Evolutionary conservation across 148 eudicot genomes (phyloP).

Genomic region (Polygonum maritimum): DNA sequence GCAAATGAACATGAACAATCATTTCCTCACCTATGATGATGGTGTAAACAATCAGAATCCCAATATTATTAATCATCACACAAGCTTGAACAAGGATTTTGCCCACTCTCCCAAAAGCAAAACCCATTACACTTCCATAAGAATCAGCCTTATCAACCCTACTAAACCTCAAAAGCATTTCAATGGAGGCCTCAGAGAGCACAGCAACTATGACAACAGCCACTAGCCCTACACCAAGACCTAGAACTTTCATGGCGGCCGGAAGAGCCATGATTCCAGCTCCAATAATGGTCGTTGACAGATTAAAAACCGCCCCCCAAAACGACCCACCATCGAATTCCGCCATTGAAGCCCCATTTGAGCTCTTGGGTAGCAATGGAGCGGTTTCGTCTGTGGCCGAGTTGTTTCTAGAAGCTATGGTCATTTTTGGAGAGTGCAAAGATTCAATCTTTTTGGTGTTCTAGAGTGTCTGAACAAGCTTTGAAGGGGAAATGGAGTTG

Average conservation of each 20-base stretch:
- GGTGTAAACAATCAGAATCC: constrained; percentile 56
- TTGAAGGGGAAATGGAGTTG: not conserved
- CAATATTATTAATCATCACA: constrained; percentile 61
- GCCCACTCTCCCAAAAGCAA: constrained; percentile 65
- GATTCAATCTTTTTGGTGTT: not conserved
- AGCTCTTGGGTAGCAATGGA: constrained; percentile 46
- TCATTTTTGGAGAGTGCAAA: not conserved
- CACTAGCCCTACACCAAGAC: constrained; percentile 53
- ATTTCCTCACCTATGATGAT: constrained; percentile 50
- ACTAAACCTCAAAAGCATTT: constrained; percentile 61
- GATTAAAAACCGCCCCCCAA: constrained; percentile 71
- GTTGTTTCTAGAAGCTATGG: not conserved
- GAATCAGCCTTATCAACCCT: constrained; percentile 35
- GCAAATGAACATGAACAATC: not conserved
- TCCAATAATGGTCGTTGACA: constrained; percentile 66
- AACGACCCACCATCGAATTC: constrained; percentile 24
- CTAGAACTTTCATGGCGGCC: constrained; percentile 68
- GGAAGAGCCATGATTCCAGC: constrained; percentile 95
- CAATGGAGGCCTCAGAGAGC: constrained; percentile 58
- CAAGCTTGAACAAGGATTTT: constrained; percentile 49
- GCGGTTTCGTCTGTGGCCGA: constrained; percentile 25
- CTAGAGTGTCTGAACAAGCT: not conserved
- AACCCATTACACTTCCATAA: constrained; percentile 67
- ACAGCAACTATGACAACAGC: constrained; percentile 55
- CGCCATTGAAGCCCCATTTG: constrained; percentile 26